These are phyloP conservation scores for Fraxinus platypoda DNA, from an alignment of 305 asterid genomes.

Conservation along the genomic window DNA sequence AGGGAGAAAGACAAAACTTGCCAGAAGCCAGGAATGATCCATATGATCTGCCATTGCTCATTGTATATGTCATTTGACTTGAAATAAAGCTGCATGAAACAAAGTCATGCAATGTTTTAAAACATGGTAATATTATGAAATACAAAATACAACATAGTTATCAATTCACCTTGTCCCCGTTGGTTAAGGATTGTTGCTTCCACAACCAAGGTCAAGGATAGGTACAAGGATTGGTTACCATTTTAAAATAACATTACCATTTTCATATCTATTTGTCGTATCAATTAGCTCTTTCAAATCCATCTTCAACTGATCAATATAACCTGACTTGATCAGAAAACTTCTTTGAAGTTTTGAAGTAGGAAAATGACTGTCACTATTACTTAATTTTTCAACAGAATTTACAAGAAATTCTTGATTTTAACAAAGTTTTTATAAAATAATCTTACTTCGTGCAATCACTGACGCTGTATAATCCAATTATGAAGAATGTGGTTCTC, in stretches of 20 bases:
- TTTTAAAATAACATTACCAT: not conserved
- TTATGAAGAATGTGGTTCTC: not conserved
- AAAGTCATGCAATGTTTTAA: not conserved
- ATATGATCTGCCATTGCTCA: constrained; percentile 88
- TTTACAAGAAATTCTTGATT: not conserved
- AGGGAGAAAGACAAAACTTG: constrained; percentile 85
- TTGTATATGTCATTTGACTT: constrained; percentile 80
- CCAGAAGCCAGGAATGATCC: constrained; percentile 98
- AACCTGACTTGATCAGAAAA: not conserved
- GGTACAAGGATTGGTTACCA: not conserved
- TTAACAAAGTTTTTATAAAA: not conserved
- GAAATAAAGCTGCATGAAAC: constrained; percentile 73
- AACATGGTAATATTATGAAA: not conserved
- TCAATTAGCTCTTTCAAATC: not conserved
- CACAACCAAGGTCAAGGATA: not conserved
- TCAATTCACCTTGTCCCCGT: not conserved
- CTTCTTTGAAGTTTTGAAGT: no score
- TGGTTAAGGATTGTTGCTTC: not conserved
- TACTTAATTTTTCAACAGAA: not conserved
- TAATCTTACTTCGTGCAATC: not conserved
- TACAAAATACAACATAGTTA: not conserved
- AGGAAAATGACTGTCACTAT: not conserved
- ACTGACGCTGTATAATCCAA: not conserved
- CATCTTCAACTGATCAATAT: not conserved
- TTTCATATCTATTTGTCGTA: not conserved